A percentile compares a stretch with the other conserved stretches of the same genome.
phyloP scores from a whole-genome alignment of 2,329 filamentous ascomycete species.

The Ophiocordyceps polyrhachis-furcata region DNA sequence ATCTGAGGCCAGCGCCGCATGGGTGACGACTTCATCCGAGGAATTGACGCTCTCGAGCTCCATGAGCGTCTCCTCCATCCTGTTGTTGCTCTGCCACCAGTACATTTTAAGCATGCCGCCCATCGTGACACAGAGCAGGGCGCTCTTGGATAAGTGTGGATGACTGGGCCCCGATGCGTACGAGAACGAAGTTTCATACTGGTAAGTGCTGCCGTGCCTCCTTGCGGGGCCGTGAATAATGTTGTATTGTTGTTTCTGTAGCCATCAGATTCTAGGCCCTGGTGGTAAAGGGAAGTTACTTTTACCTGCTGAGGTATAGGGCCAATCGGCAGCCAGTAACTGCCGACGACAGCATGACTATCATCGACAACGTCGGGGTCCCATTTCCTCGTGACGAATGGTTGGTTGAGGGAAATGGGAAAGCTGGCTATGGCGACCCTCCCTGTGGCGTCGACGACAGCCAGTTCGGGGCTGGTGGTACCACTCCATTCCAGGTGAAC shows the following conservation, averaged over 20 bases:
- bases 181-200: slow-evolving; percentile 47
- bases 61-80: slow-evolving; percentile 52
- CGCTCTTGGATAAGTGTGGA: slow-evolving; percentile 49
- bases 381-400: slow-evolving; percentile 42
- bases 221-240: slow-evolving; percentile 40
- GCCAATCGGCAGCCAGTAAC: slow-evolving; percentile 62
- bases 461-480: slow-evolving; percentile 57
- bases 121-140: slow-evolving; percentile 58
- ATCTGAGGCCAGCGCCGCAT: slow-evolving; percentile 58
- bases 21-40: slow-evolving; percentile 59
- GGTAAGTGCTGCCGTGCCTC: slow-evolving; percentile 45
- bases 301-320: slow-evolving; percentile 22
- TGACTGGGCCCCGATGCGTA: slow-evolving; percentile 56
- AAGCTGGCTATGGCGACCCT: slow-evolving; percentile 59
- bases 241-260: slow-evolving; percentile 21
- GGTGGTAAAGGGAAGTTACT: not conserved
- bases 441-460: slow-evolving; percentile 63
- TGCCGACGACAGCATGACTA: slow-evolving; percentile 58
- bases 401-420: slow-evolving; percentile 53
- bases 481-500: slow-evolving; percentile 70
- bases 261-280: not conserved
- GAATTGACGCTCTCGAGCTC: slow-evolving; percentile 57
- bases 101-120: slow-evolving; percentile 57
- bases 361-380: slow-evolving; percentile 55
- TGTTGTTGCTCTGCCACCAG: slow-evolving; percentile 55